Percentiles rank a stretch among this genome's conserved stretches.
Evolutionary conservation across 2,329 filamentous ascomycete species (phyloP).

Genomic region (Fusarium brachygibbosum): DNA sequence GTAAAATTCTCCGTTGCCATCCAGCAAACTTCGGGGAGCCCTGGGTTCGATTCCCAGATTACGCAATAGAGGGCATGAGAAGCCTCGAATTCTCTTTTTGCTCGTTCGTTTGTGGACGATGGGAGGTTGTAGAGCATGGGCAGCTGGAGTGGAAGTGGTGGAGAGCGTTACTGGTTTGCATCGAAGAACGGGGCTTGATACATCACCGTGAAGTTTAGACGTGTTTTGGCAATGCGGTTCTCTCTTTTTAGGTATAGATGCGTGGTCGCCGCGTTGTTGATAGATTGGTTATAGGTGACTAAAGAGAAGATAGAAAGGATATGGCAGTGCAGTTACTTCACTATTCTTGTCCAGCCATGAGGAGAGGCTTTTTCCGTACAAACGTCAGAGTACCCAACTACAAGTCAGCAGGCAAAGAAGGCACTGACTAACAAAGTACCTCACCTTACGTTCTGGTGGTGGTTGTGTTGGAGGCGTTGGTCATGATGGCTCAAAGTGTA

Average conservation of each 20-base stretch:
- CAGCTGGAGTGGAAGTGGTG: not conserved
- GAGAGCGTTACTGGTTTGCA: not conserved
- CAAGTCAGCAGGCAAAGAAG: too few relatives aligned
- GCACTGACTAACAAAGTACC: too few relatives aligned
- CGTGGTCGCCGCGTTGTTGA: too few relatives aligned
- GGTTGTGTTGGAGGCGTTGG: too few relatives aligned
- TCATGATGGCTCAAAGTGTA: too few relatives aligned
- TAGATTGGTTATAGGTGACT: not conserved
- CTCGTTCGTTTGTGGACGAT: not conserved
- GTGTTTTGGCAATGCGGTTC: not conserved
- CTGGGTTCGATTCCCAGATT: slow-evolving; percentile 4
- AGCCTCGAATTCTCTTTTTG: not conserved
- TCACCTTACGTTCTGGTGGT: too few relatives aligned
- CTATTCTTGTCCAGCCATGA: not conserved
- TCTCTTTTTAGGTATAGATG: too few relatives aligned
- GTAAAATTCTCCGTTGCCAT: not conserved
- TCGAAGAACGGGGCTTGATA: not conserved
- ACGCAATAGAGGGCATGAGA: not conserved
- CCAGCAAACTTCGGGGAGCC: not conserved
- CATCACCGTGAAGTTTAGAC: not conserved
- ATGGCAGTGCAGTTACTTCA: not conserved
- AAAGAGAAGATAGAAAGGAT: not conserved
- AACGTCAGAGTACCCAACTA: too few relatives aligned
- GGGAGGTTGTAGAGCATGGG: not conserved
- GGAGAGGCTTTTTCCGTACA: not conserved